phyloP scores from a whole-genome alignment of 2,329 filamentous ascomycete species.

The Bipolaris victoriae region DNA sequence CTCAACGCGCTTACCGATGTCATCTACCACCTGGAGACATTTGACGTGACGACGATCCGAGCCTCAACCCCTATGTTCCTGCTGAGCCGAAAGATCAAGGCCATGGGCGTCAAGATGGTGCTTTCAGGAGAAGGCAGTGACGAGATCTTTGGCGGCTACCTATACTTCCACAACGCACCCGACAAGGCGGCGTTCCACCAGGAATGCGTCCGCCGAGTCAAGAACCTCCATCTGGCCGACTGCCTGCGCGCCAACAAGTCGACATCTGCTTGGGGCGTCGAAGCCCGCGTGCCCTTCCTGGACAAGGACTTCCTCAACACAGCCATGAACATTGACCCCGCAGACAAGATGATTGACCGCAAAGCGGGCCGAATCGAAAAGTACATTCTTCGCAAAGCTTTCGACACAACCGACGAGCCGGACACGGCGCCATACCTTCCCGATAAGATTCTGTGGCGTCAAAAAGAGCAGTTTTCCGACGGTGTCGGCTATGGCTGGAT shows the following conservation, averaged over 20 bases:
- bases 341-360: constrained; percentile 84
- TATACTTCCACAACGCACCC: constrained; percentile 97
- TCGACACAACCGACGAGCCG: constrained; percentile 89
- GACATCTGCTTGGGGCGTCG: constrained; percentile 95
- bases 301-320: constrained; percentile 96
- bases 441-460: constrained; percentile 92
- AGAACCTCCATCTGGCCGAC: constrained; percentile 96
- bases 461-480: constrained; percentile 99
- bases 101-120: constrained; percentile 99
- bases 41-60: constrained; percentile 97
- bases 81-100: constrained; percentile 97
- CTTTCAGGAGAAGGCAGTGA: constrained; percentile 95
- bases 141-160: constrained; percentile 97
- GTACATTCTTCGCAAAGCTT: constrained; percentile 97
- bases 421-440: constrained; percentile 86
- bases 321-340: constrained; percentile 90
- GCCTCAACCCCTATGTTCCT: constrained; percentile 99
- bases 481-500: constrained; percentile 99
- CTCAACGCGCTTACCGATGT: constrained; percentile 96
- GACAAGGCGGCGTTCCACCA: constrained; percentile 92
- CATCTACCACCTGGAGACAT: constrained; percentile 97
- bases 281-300: constrained; percentile 96
- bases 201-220: constrained; percentile 91
- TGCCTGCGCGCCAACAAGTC: constrained; percentile 99
- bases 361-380: constrained; percentile 90